Evolutionary conservation across 495 filamentous ascomycete species (phyloP), one percentile per base, ranked within the genome.

Genomic region (Lindgomyces ingoldianus): DNA sequence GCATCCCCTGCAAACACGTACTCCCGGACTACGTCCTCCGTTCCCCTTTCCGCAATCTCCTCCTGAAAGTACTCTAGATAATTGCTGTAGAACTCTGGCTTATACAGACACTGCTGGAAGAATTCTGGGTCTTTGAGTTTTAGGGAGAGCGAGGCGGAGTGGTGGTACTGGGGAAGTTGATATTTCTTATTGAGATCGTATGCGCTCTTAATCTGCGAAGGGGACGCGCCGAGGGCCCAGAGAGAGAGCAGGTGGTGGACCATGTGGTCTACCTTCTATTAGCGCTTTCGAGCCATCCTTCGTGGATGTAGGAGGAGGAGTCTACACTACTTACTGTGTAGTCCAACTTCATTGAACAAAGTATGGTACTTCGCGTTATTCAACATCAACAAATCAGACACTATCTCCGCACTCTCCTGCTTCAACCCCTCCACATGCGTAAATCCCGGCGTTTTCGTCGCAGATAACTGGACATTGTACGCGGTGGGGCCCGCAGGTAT

Each of bases 1-100:
- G n/a, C 50, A 25, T 62, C 60, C 10, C 60, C 49, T 29, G 44
- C 55, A 22, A 62, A 55, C 10, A 62, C 1, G 22, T 45, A 62
- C 25, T 62, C 60, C 3, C 42, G 44, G 3, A 62, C 16, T 4
- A 55, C 50, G 9, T 49, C 46, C 46, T 49, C 10, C 2, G 8
- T 4, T 9, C 46, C 46, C n/a, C 11, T 61, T 47, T 52, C 6
- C 6, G 22, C 27, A 22, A 61, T 51, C 46, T 61, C 46, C 4
- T 52, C 44, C 42, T 61, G 24, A 25, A 61, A 61, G 33, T 51
- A 52, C 11, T 10, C n/a, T 21, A 61, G 16, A 18, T 30, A 61
- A n/a, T 61, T 47, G 1, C 1, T 4, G 30, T 61, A 61, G 21
- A 12, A 61, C 18, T 61, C 21, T 3, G n/a, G 16, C 1, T 25